These are phyloP conservation scores for Tulasnella sp. DNA, from an alignment of 768 basidiomycete species.

Conservation along the genomic window DNA sequence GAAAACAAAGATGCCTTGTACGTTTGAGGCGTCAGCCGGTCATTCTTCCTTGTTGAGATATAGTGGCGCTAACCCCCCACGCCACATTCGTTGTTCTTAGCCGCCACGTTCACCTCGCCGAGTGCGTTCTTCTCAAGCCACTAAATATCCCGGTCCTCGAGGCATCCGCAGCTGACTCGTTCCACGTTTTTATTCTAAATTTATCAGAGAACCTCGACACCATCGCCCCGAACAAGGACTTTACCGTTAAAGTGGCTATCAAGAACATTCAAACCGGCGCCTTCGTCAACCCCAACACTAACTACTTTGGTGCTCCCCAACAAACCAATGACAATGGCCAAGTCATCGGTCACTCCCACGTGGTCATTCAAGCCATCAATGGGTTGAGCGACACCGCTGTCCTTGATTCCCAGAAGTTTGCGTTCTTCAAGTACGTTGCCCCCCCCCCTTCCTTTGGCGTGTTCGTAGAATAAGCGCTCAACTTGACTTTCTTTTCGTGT, in stretches of 20 bases:
- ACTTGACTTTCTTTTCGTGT: neutral
- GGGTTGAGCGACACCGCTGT: slow-evolving; percentile 40
- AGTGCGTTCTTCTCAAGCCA: slow-evolving; percentile 6
- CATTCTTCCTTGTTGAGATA: neutral
- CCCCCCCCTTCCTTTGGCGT: slow-evolving; percentile 4
- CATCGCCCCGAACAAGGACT: slow-evolving; percentile 40
- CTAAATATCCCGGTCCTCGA: neutral
- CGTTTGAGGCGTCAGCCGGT: neutral
- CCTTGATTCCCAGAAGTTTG: slow-evolving; percentile 45
- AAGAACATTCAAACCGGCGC: slow-evolving; percentile 38
- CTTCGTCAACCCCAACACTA: slow-evolving; percentile 49
- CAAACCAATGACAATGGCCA: slow-evolving; percentile 43
- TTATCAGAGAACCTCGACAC: slow-evolving; percentile 33
- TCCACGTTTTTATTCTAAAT: neutral
- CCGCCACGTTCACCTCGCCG: slow-evolving; percentile 1
- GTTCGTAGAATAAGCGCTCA: neutral
- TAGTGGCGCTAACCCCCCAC: slow-evolving; percentile 6
- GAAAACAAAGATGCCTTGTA: slow-evolving; percentile 10
- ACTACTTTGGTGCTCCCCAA: slow-evolving; percentile 54
- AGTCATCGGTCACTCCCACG: slow-evolving; percentile 52
- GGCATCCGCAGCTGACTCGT: neutral
- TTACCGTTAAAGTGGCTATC: slow-evolving; percentile 47
- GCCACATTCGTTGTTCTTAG: neutral
- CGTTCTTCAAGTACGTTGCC: slow-evolving; percentile 43
- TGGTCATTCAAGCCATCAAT: slow-evolving; percentile 45